Percentiles rank a stretch among this genome's conserved stretches.
These are phyloP conservation scores for Mycena belliarum DNA, from an alignment of 768 basidiomycete genomes.

Conservation along the genomic window DNA sequence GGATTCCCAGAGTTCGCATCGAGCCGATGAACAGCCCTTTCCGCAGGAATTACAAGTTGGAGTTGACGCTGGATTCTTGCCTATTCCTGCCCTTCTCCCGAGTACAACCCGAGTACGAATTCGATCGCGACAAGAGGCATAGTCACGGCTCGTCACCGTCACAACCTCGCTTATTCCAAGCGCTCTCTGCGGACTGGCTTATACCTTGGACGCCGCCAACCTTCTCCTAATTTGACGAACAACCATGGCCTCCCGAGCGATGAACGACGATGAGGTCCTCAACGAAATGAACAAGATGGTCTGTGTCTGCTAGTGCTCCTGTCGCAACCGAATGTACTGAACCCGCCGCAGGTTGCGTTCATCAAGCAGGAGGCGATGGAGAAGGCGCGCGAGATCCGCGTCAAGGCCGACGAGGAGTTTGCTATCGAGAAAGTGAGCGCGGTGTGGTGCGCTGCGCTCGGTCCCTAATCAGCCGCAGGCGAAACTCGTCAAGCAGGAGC, in stretches of 20 bases:
- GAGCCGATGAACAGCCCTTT: too few species aligned
- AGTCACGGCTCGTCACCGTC: background rate
- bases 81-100: too few species aligned
- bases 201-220: background rate
- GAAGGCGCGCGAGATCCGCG: constrained; percentile 94
- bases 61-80: too few species aligned
- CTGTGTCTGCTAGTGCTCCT: constrained; percentile 21
- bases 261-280: constrained; percentile 94
- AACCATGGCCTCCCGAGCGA: constrained; percentile 70
- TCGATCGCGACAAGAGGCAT: too few species aligned
- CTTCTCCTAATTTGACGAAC: background rate
- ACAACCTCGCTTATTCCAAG: background rate
- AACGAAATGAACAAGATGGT: constrained; percentile 99
- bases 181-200: background rate
- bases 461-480: constrained; percentile 52
- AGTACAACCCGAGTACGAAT: too few species aligned
- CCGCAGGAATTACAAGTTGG: too few species aligned
- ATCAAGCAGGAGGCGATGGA: constrained; percentile 98
- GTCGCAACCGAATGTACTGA: background rate
- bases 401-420: constrained; percentile 99
- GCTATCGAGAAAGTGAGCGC: constrained; percentile 88
- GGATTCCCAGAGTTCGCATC: too few species aligned
- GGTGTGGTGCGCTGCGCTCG: background rate
- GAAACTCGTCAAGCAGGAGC: constrained; percentile 95
- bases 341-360: constrained; percentile 75